Evolutionary conservation across 169 alveolate genomes (phyloP), one percentile per base, ranked within the genome.

Genomic region (Plasmodium inui): DNA sequence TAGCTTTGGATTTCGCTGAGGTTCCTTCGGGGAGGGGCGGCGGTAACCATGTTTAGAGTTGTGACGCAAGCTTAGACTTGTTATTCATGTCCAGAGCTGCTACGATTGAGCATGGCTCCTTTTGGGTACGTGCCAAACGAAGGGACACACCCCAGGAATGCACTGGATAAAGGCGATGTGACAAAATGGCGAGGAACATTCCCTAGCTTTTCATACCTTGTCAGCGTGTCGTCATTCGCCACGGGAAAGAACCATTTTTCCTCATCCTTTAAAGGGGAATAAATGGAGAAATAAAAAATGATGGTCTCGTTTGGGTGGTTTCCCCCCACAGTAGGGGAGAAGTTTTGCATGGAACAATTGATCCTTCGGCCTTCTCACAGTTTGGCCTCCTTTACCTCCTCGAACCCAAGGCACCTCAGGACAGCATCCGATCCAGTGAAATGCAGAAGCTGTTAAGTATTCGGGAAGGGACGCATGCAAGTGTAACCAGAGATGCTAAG

Each of bases 241-340:
- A 84, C 83, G 9, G 93, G 93, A 46, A 84, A 84, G 80, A 84
- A 84, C 93, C 93, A 84, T 84, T 53, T 73, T 46, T 84, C 93
- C 22, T 41, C 84, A 30, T 84, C 85, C 93, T 84, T 73, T 30
- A 84, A 67, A 67, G 37, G 39, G 76, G n/a, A 67, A 67, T 22
- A 67, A 53, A 72, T 46, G 39, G 10, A 73, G 39, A 41, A 17
- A 39, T n/a, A 83, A 41, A 19, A 8, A 53, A 10, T n/a, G 12
- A 41, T 22, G 0, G 30, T 19, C 34, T n/a, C 3, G 28, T 34
- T 82, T 37, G 41, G 8, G 7, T 41, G 34, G 5, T 80, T 80
- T 41, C 55, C 9, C n/a, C 39, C 61, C 61, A 17, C 19, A 34
- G 34, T 78, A 22, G 39, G 30, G 67, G 67, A 50, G 67, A 50